Percentiles rank a stretch among this genome's conserved stretches.
Conservation (phyloP, 2,329 filamentous ascomycete genomes). For the Lachnum nothofagi region DNA sequence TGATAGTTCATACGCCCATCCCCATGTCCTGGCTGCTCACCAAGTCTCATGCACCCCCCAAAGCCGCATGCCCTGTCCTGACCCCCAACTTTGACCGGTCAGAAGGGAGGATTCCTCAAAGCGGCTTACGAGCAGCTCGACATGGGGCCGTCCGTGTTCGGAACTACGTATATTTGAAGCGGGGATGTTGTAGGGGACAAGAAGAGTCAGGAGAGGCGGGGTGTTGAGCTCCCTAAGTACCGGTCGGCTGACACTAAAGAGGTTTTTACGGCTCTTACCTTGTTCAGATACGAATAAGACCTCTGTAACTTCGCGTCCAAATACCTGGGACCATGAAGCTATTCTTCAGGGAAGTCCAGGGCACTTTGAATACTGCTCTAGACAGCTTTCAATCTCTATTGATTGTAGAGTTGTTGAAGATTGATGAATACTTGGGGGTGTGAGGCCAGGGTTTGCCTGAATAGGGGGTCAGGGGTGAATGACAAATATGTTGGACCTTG, state of each 20-base stretch:
- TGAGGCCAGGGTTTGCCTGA: background rate
- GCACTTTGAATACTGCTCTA: background rate
- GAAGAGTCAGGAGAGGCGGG: background rate
- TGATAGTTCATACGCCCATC: background rate
- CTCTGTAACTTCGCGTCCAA: background rate
- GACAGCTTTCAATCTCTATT: background rate
- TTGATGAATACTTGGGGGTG: background rate
- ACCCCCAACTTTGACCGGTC: constrained; percentile 1
- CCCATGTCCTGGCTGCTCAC: background rate
- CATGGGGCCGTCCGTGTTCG: background rate
- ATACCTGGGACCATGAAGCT: background rate
- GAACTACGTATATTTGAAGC: background rate
- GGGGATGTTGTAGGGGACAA: background rate
- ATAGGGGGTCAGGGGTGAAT: background rate
- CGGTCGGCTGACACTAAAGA: background rate
- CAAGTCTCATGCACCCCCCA: background rate
- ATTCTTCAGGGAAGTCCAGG: background rate
- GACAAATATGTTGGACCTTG: background rate
- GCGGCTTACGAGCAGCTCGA: constrained; percentile 3
- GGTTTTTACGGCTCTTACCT: background rate
- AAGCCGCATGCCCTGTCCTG: background rate
- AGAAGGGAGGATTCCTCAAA: constrained; percentile 3
- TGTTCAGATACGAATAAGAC: background rate
- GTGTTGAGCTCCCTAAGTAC: no score
- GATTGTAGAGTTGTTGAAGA: background rate